Conservation (phyloP, 495 filamentous ascomycete genomes). For the Annulohypoxylon nitens region DNA sequence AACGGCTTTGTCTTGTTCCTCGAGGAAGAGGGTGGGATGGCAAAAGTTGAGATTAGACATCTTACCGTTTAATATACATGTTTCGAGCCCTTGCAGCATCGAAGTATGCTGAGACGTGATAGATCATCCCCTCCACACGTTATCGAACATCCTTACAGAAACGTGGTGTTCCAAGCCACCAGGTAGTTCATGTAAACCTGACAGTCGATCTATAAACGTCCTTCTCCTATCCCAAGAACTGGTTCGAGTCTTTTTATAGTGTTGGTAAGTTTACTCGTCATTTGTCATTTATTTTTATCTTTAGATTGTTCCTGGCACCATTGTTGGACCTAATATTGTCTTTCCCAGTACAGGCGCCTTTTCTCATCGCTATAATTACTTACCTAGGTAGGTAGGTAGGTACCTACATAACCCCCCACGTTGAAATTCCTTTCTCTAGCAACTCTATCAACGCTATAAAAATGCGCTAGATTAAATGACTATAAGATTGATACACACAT, state of each 20-base stretch:
- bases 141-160: conserved; percentile 45
- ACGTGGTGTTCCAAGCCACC: conserved; percentile 49
- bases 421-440: too few relatives aligned
- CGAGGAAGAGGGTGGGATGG: conserved; percentile 33
- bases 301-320: not conserved
- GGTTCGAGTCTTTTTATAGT: conserved; percentile 2
- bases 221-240: conserved; percentile 5
- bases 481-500: too few relatives aligned
- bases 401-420: not conserved
- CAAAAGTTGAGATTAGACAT: conserved; percentile 44
- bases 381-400: not conserved
- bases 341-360: not conserved
- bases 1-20: conserved; percentile 45
- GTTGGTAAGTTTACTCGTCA: not conserved
- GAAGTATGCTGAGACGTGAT: conserved; percentile 39
- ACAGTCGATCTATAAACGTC: conserved; percentile 22
- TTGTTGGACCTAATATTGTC: not conserved
- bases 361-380: not conserved
- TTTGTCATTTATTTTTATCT: not conserved
- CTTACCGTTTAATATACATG: conserved; percentile 42
- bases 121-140: conserved; percentile 39
- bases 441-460: too few relatives aligned
- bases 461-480: too few relatives aligned
- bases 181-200: conserved; percentile 25
- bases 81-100: conserved; percentile 48